phyloP scores from a whole-genome alignment of 495 filamentous ascomycete genomes.

The Thermochaetoides thermophila region DNA sequence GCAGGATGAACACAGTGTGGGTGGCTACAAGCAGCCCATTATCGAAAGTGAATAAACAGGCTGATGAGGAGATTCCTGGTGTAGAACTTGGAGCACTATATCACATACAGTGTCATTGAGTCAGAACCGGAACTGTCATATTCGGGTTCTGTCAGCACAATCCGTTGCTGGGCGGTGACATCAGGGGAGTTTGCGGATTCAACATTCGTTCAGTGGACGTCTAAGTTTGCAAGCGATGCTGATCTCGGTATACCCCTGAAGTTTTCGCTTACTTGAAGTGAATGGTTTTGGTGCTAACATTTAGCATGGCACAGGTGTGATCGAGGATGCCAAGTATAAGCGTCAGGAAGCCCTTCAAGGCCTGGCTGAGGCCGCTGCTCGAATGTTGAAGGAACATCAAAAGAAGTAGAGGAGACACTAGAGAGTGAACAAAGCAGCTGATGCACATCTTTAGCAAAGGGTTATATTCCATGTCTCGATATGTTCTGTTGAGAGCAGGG shows the following conservation, averaged over 20 bases:
- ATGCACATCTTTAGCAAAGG: no score
- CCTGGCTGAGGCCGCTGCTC: slow-evolving; percentile 38
- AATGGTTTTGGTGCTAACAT: no score
- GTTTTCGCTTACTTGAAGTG: no score
- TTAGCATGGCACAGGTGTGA: slow-evolving; percentile 49
- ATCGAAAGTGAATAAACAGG: slow-evolving; percentile 1
- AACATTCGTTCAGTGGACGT: slow-evolving; percentile 50
- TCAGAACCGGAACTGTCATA: slow-evolving; percentile 43
- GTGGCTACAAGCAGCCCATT: slow-evolving; percentile 7
- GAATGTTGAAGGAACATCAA: slow-evolving; percentile 23
- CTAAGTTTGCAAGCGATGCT: slow-evolving; percentile 52
- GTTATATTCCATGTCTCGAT: no score
- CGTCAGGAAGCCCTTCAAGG: slow-evolving; percentile 51
- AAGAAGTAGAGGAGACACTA: neutral
- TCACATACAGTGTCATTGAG: slow-evolving; percentile 53
- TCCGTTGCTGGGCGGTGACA: slow-evolving; percentile 45
- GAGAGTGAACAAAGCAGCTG: neutral
- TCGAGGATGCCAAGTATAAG: slow-evolving; percentile 60
- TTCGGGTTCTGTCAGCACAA: slow-evolving; percentile 45
- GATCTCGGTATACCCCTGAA: slow-evolving; percentile 51
- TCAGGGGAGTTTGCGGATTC: slow-evolving; percentile 41
- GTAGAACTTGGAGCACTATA: slow-evolving; percentile 52
- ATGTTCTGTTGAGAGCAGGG: no score
- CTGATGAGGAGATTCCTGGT: neutral
- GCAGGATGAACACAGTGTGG: slow-evolving; percentile 54